These are phyloP conservation scores for Chrysoporthe deuterocubensis DNA, from an alignment of 2,329 filamentous ascomycete genomes.

Conservation along the genomic window DNA sequence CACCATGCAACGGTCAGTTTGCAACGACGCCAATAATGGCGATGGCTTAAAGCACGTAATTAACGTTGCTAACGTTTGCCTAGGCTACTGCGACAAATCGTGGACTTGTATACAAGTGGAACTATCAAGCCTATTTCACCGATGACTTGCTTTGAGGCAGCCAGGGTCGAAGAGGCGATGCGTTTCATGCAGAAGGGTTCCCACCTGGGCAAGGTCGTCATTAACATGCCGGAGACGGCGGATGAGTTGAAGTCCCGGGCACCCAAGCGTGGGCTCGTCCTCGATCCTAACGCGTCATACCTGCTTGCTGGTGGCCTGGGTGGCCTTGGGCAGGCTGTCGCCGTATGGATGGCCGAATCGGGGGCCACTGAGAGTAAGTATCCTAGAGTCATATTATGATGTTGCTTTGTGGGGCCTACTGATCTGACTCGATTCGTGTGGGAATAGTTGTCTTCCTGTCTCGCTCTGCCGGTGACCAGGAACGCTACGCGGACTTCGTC, in stretches of 20 bases:
- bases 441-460: constrained; percentile 12
- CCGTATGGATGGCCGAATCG: constrained; percentile 17
- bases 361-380: constrained; percentile 1
- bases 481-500: constrained; percentile 1
- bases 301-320: constrained; percentile 17
- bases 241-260: constrained; percentile 5
- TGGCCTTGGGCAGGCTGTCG: constrained; percentile 11
- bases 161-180: constrained; percentile 38
- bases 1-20: not conserved
- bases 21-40: not conserved
- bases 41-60: not conserved
- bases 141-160: constrained; percentile 33
- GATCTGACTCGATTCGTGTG: not conserved
- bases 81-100: constrained; percentile 1
- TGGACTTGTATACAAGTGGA: constrained; percentile 22
- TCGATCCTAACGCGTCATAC: constrained; percentile 16
- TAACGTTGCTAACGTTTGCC: not conserved
- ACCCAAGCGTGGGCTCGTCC: not conserved
- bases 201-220: constrained; percentile 49
- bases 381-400: not conserved
- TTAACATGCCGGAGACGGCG: constrained; percentile 33
- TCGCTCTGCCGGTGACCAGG: constrained; percentile 1
- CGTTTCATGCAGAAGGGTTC: constrained; percentile 44
- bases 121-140: constrained; percentile 29
- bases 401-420: not conserved